phyloP scores from a whole-genome alignment of 208 protist genomes.

The Acanthamoeba castellanii region DNA sequence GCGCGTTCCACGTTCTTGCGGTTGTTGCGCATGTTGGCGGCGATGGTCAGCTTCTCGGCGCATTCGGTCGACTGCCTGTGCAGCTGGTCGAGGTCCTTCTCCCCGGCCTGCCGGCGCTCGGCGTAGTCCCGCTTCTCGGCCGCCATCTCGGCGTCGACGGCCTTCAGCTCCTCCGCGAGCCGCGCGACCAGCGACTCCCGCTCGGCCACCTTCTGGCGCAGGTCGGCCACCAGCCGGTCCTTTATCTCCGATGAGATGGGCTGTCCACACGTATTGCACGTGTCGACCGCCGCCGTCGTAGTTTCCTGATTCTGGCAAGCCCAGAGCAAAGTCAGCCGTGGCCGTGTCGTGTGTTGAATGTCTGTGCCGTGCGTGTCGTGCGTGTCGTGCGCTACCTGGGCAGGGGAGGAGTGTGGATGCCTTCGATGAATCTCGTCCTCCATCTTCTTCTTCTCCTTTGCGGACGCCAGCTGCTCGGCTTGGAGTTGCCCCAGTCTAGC shows the following conservation, averaged over 20 bases:
- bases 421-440: slow-evolving; percentile 16
- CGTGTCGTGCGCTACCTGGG: not conserved
- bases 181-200: not conserved
- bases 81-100: not conserved
- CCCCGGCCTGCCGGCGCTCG: not conserved
- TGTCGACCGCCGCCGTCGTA: not conserved
- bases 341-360: not conserved
- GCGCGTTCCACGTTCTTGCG: not conserved
- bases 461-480: not conserved
- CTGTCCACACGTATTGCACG: slow-evolving; percentile 60
- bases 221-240: not conserved
- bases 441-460: slow-evolving; percentile 46
- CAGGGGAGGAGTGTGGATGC: not conserved
- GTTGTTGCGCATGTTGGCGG: slow-evolving; percentile 30
- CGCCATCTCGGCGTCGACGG: not conserved
- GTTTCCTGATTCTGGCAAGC: not conserved
- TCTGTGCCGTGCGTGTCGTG: not conserved
- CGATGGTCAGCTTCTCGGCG: slow-evolving; percentile 29
- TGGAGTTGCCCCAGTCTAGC: slow-evolving; percentile 1
- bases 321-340: not conserved
- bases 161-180: not conserved
- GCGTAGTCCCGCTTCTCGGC: not conserved
- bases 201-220: not conserved
- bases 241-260: slow-evolving; percentile 30
- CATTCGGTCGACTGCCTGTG: slow-evolving; percentile 17